Evolutionary conservation across 345 rosid species (phyloP), one percentile per base, ranked within the genome.

Genomic region (Eucalyptus sideroxylon): DNA sequence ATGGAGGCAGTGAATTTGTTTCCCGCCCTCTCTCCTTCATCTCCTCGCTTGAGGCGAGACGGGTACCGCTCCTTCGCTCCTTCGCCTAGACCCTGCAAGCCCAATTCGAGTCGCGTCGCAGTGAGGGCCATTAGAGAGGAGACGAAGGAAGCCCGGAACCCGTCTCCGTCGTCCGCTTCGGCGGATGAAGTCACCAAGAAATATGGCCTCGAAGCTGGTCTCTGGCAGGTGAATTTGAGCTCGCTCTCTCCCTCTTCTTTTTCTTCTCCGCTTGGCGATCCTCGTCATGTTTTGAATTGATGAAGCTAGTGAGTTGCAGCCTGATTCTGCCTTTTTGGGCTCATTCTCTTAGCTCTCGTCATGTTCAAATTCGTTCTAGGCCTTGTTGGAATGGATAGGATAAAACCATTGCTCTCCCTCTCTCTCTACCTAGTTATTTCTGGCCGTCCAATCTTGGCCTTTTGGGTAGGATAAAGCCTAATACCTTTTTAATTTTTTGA

Each of bases 131-230:
- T 94, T 88, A 90, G 93, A 87, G 95, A 96, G 60, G 93, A 96
- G 89, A 91, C 96, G 34, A 93, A 91, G 82, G 97, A 94, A 67
- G 88, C 88, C 87, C 80, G 92, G 11, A 91, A 81, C 86, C 92
- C 94, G 56, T 60, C 95, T 9, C 50, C 94, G 6, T 72, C 97
- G 45, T 47, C 97, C 77, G 80, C 95, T 44, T 93, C 97, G 5
- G 93, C 93, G 1, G 99, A 98, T 56, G 98, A 98, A 87, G 87
- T 95, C 65, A 94, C 99, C 45, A 94, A 94, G 93, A 97, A 96
- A 91, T 98, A 95, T 90, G 99, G 99, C 67, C 97, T 97, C 16
- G 99, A 98, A 94, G 96, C 94, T 88, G 99, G 98, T 88, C 93
- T 97, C 37, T 98, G 99, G 98, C 94, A 97, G 97, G 99, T 97